Base-by-base conservation (phyloP, 495 filamentous ascomycete genomes). In the Letharia columbiana region DNA sequence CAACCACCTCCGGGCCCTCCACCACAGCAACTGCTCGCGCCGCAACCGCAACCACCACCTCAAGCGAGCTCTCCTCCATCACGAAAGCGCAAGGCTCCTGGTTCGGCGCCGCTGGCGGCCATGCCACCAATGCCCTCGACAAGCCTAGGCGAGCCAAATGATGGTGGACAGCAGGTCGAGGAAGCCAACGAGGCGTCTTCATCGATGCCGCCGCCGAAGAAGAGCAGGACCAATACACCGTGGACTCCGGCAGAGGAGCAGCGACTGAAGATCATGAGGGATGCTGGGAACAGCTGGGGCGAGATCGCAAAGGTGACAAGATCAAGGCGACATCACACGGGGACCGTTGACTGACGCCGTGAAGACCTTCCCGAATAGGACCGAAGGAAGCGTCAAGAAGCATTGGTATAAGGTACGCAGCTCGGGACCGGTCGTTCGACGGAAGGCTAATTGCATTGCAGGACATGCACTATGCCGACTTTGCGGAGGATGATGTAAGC, bases 381-480 rank as follows among this genome's bases (percentile, higher is more conserved):
- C 94, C 33, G 94, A 98, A 76, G 94, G 94, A 23, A 96, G 91
- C 72, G 94, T 98, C 15, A 98, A 98, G 82, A 98, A 98, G 79
- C 94, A 98, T 76, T 98, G 94, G 94, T 98, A 98, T 75, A 98
- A 98, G 84, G 92, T 92, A 81, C 62, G 79, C 71, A 56, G 60
- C 20, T 11, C 40, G 31, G 57, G 59, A 47, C n/a, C 6, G 28
- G 49, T 62, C 44, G 37, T 45, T 31, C 41, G 37, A 63, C 65
- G 64, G 61, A 52, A 61, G 68, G 60, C 60, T 70, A 65, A 66
- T 35, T 57, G 33, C 61, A 56, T 61, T 13, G 47, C 70, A 87
- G 92, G 94, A 98, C 72, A 98, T 98, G 94, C 94, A 98, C 73
- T 98, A 98, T 76, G 94, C 94, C 63, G 94, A 98, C 74, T 98